Evolutionary conservation across 306 rosid genomes (phyloP), one percentile per base, ranked within the genome.

Genomic region (Boehmeria nivea): DNA sequence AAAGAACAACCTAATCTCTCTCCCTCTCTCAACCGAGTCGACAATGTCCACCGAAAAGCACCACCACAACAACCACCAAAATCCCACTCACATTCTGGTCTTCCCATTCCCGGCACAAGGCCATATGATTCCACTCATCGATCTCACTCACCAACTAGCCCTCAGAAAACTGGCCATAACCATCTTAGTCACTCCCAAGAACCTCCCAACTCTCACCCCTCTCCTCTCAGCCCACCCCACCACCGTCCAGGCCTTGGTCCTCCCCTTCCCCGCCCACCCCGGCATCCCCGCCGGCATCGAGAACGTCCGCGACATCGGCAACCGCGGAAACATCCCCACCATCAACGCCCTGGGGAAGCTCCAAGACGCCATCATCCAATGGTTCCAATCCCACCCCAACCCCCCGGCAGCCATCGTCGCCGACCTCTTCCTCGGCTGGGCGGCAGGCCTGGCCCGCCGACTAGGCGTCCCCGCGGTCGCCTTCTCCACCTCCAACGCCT

Each of bases 71-170:
- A 0, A 11, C 13, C 38, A 28, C 8, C 36, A 22, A 1, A 19
- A 27, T n/a, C 0, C 12, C 14, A 12, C 52, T 12, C 93, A 87
- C 63, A 57, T 83, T 1, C 65, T 87, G 2, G 44, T 83, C 0
- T 78, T 67, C n/a, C 89, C 89, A 0, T 87, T 70, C 70, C 89
- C 93, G 8, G 93, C 93, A 1, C 86, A 78, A 40, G 89, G 89
- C 2, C 93, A 87, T 72, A 65, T 87, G 40, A 73, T 81, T 0
- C 0, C 89, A 4, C 78, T 76, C 17, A 79, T 87, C 0, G 86
- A 83, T 19, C 64, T 81, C 16, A 67, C 75, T 6, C 82, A 81
- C 69, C 76, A 70, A 26, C 24, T 48, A 15, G 28, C 28, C 31
- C 16, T 40, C 15, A 0, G 45, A 40, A n/a, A n/a, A 5, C 45